A percentile compares a stretch with the other conserved stretches of the same genome.
Evolutionary conservation across 192 early-diverging fungal species (phyloP).

Genomic region (Backusella tarrabulga): DNA sequence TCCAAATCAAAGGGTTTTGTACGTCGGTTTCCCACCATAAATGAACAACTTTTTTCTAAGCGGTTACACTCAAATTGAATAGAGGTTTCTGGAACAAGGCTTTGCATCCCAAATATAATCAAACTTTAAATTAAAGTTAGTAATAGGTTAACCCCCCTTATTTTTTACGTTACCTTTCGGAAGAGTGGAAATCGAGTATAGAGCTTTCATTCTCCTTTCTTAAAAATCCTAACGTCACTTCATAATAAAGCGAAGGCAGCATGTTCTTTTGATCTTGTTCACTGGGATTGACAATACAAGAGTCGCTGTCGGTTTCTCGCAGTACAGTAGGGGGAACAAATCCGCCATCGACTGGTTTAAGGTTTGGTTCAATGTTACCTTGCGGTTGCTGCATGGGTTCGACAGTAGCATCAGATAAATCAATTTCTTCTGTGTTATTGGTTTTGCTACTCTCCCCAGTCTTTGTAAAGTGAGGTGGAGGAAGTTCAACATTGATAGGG

Average conservation of each 20-base stretch:
- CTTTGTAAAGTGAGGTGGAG: constrained; percentile 5
- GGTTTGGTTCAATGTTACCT: constrained; percentile 26
- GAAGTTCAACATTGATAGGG: background rate
- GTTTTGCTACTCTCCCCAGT: background rate
- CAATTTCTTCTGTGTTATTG: background rate
- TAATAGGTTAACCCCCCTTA: background rate
- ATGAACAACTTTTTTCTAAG: background rate
- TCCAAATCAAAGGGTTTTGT: constrained; percentile 12
- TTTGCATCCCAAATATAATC: constrained; percentile 11
- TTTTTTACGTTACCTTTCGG: background rate
- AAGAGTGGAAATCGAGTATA: background rate
- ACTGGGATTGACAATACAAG: background rate
- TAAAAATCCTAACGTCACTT: constrained; percentile 12
- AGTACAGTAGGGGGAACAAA: background rate
- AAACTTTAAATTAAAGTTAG: background rate
- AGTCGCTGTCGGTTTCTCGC: background rate
- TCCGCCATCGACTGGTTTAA: constrained; percentile 6
- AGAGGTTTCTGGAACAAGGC: background rate
- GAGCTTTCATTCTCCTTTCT: background rate
- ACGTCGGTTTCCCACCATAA: background rate
- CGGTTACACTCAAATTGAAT: constrained; percentile 11
- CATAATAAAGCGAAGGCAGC: constrained; percentile 24
- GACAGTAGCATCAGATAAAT: background rate
- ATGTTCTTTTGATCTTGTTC: background rate
- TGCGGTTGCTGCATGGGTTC: background rate